These are phyloP conservation scores for Sungouiozyma intestinalis DNA, from an alignment of 805 yeast genomes.

Conservation along the genomic window DNA sequence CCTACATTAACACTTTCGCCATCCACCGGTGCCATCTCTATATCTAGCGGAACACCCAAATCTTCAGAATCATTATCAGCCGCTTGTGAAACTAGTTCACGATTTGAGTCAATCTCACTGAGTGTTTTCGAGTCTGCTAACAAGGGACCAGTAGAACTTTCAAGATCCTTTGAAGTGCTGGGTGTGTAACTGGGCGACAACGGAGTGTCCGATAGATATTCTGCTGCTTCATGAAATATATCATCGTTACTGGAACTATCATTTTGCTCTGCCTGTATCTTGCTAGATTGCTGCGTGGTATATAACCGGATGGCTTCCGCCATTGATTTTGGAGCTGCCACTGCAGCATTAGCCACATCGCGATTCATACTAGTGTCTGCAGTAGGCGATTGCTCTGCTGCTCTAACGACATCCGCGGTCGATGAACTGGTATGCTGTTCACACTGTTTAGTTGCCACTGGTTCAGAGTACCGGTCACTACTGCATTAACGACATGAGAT, in stretches of 20 bases:
- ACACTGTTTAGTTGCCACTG: not conserved
- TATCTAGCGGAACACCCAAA: conserved; percentile 6
- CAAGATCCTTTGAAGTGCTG: not conserved
- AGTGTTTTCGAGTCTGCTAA: not conserved
- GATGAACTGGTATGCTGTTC: too few species aligned
- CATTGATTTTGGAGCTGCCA: conserved; percentile 44
- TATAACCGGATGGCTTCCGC: conserved; percentile 37
- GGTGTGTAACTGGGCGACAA: not conserved
- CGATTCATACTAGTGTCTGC: too few species aligned
- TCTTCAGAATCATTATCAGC: conserved; percentile 10
- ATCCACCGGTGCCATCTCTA: not conserved
- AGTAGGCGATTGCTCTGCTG: too few species aligned
- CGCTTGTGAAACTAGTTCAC: too few species aligned
- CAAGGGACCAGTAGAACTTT: not conserved
- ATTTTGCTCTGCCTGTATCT: not conserved
- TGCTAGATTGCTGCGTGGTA: conserved; percentile 4
- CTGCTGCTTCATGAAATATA: conserved; percentile 15
- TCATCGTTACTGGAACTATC: conserved; percentile 7
- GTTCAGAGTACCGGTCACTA: too few species aligned
- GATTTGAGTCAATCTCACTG: too few species aligned
- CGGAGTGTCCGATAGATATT: conserved; percentile 3
- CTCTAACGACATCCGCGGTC: too few species aligned
- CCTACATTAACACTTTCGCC: not conserved
- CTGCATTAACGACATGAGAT: too few species aligned
- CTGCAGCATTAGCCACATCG: too few species aligned